Evolutionary conservation across 306 rosid genomes (phyloP).

Genomic region (Acacia acuminata): DNA sequence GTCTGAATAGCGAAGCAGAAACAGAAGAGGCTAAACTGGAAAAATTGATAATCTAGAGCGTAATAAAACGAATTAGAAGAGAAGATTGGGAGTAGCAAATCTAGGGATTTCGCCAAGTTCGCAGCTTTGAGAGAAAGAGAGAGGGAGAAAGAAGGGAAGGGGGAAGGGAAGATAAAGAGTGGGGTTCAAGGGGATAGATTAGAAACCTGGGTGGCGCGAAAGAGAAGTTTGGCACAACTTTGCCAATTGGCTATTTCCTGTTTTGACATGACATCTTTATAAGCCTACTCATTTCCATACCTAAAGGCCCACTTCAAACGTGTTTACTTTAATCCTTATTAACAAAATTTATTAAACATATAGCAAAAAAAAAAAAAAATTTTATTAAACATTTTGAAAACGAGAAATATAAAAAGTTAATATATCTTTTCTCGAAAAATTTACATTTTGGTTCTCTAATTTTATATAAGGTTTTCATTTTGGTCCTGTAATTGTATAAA

Average conservation of each 20-base stretch:
- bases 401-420: not conserved
- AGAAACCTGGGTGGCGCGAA: conserved; percentile 24
- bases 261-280: not conserved
- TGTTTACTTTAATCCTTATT: not conserved
- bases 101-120: not conserved
- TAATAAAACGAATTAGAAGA: not conserved
- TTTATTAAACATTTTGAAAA: not conserved
- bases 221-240: not conserved
- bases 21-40: not conserved
- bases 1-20: conserved; percentile 23
- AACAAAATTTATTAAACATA: not conserved
- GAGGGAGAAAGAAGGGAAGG: not conserved
- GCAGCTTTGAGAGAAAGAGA: not conserved
- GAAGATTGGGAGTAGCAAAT: conserved; percentile 2
- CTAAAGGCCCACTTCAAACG: not conserved
- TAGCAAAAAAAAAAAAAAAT: too few relatives aligned
- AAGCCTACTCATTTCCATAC: not conserved
- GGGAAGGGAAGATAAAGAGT: not conserved
- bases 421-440: too few relatives aligned
- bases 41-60: not conserved
- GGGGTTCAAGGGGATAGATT: conserved; percentile 3
- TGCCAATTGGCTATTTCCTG: not conserved
- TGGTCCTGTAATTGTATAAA: too few relatives aligned
- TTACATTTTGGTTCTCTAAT: too few relatives aligned
- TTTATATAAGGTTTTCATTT: too few relatives aligned